Conservation (phyloP, 2,329 filamentous ascomycete genomes). For the Fusarium abutilonis region DNA sequence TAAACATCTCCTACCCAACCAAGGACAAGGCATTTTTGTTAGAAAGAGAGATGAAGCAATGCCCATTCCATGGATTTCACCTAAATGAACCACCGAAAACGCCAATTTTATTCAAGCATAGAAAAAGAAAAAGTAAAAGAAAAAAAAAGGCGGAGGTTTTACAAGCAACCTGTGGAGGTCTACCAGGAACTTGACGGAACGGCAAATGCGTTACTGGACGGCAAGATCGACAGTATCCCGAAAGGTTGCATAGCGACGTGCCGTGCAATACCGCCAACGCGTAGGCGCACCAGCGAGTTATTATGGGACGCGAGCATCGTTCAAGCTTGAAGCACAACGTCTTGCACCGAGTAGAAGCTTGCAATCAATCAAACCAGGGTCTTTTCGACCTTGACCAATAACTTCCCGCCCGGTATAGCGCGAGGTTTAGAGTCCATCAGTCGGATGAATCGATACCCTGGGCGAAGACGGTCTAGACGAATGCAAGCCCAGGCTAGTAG, state of each 20-base stretch:
- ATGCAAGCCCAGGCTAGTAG: constrained; percentile 67
- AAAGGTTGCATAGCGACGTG: not conserved
- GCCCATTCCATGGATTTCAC: not conserved
- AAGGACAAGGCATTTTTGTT: not conserved
- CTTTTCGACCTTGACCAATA: constrained; percentile 65
- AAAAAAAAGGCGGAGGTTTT: no score
- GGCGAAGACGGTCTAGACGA: constrained; percentile 65
- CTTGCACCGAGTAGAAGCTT: not conserved
- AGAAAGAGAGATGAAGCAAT: constrained; percentile 1
- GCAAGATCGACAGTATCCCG: not conserved
- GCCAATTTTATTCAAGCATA: not conserved
- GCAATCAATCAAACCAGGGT: constrained; percentile 48
- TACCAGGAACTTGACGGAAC: not conserved
- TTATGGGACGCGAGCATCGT: not conserved
- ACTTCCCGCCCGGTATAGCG: constrained; percentile 56
- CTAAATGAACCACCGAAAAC: not conserved
- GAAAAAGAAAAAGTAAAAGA: no score
- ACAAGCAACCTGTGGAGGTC: not conserved
- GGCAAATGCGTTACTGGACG: not conserved
- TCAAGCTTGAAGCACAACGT: not conserved
- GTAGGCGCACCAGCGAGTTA: constrained; percentile 10
- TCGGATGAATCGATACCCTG: constrained; percentile 64
- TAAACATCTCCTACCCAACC: not conserved
- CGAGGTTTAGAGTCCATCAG: constrained; percentile 59
- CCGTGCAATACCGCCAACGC: not conserved